A percentile compares a stretch with the other conserved stretches of the same genome.
Conservation (phyloP, 129 eudicot genomes). For the Flaveria ramosissima region DNA sequence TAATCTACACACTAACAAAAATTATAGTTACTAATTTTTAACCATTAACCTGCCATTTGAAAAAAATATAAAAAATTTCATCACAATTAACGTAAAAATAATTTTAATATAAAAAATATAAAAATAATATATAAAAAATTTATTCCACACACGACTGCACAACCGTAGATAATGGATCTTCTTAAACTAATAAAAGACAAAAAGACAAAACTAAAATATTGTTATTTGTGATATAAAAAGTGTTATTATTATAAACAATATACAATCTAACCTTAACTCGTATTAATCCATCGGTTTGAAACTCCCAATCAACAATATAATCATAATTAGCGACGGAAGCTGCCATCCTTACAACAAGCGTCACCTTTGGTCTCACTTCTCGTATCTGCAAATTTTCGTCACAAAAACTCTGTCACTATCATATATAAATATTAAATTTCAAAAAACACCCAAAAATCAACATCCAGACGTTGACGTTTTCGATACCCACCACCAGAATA, state of each 20-base stretch:
- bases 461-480: neutral
- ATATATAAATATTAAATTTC: neutral
- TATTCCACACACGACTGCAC: neutral
- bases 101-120: neutral
- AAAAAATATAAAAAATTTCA: too few relatives aligned
- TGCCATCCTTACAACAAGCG: slow-evolving; percentile 93
- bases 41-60: too few relatives aligned
- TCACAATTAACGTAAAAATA: too few relatives aligned
- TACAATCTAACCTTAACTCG: slow-evolving; percentile 59
- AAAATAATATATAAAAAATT: neutral
- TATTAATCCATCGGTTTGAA: slow-evolving; percentile 90
- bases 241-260: neutral
- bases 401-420: slow-evolving; percentile 12
- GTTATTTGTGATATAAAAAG: neutral
- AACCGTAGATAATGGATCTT: slow-evolving; percentile 8
- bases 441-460: neutral
- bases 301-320: slow-evolving; percentile 97
- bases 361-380: slow-evolving; percentile 98
- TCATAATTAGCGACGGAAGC: slow-evolving; percentile 99
- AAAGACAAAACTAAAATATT: neutral
- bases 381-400: slow-evolving; percentile 51
- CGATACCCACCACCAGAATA: slow-evolving; percentile 1
- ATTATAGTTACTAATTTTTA: too few relatives aligned
- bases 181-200: neutral
- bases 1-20: too few relatives aligned